phyloP scores from a whole-genome alignment of 2,329 filamentous ascomycete genomes.

The Fusarium sp. region DNA sequence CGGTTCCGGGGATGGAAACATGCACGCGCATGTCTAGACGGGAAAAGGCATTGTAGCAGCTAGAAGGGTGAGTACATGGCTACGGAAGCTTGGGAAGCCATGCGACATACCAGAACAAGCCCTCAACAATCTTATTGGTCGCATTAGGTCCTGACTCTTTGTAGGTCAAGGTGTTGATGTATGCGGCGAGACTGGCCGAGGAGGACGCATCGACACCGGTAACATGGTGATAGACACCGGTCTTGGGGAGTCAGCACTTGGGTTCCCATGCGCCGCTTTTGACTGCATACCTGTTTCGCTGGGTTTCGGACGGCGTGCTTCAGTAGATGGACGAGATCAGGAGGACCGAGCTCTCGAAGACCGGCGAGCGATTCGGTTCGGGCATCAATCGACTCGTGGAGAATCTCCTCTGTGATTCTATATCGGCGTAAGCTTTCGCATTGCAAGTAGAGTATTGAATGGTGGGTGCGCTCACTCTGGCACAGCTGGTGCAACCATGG shows the following conservation, averaged over 20 bases:
- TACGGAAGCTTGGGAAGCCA: slow-evolving; percentile 39
- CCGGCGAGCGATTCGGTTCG: slow-evolving; percentile 89
- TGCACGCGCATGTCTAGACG: slow-evolving; percentile 98
- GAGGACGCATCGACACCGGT: slow-evolving; percentile 97
- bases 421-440: slow-evolving; percentile 38
- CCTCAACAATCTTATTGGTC: slow-evolving; percentile 87
- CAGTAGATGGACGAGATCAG: slow-evolving; percentile 93
- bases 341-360: slow-evolving; percentile 92
- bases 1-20: slow-evolving; percentile 94
- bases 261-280: slow-evolving; percentile 23
- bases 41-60: slow-evolving; percentile 99
- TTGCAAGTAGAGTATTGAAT: slow-evolving; percentile 11
- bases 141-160: slow-evolving; percentile 81
- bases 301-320: slow-evolving; percentile 75
- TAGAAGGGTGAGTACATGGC: slow-evolving; percentile 48
- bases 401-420: slow-evolving; percentile 93
- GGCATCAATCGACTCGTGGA: slow-evolving; percentile 91
- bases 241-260: slow-evolving; percentile 61
- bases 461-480: slow-evolving; percentile 70
- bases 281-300: slow-evolving; percentile 64
- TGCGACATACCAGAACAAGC: slow-evolving; percentile 84
- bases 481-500: slow-evolving; percentile 80
- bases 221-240: slow-evolving; percentile 97
- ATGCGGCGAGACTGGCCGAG: slow-evolving; percentile 94
- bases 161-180: slow-evolving; percentile 98